These are phyloP conservation scores for Heterobasidion parviporum DNA, from an alignment of 1,284 basidiomycete species.

Conservation along the genomic window DNA sequence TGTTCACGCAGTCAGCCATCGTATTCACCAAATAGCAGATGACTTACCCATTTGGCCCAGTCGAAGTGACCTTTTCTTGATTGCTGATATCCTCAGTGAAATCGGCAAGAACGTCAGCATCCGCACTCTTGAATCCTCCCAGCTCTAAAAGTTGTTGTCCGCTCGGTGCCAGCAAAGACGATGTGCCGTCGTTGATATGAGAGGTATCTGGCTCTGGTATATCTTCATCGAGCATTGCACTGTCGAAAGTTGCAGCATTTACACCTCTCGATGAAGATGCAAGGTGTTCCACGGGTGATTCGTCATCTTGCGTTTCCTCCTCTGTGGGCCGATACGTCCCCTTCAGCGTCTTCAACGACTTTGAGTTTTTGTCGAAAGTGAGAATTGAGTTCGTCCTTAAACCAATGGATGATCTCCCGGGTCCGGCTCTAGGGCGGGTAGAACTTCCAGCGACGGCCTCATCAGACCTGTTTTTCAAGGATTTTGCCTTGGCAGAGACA, in stretches of 20 bases:
- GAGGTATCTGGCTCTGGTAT: background rate
- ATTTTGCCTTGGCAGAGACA: background rate
- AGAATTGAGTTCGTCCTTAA: slow-evolving; percentile 38
- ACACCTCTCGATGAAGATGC: slow-evolving; percentile 7
- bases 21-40: background rate
- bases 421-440: slow-evolving; percentile 32
- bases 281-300: slow-evolving; percentile 3
- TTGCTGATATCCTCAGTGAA: slow-evolving; percentile 38
- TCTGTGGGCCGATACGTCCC: slow-evolving; percentile 19
- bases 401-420: slow-evolving; percentile 35
- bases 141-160: slow-evolving; percentile 37
- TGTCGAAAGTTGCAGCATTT: slow-evolving; percentile 1
- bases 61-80: background rate
- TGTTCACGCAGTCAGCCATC: background rate
- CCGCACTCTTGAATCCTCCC: slow-evolving; percentile 31
- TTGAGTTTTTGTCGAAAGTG: slow-evolving; percentile 35
- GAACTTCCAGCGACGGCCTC: background rate
- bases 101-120: slow-evolving; percentile 35
- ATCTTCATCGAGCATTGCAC: background rate
- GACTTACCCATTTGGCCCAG: background rate
- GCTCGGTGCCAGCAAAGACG: slow-evolving; percentile 20
- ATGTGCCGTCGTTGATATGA: slow-evolving; percentile 4
- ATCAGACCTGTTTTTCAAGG: background rate
- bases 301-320: slow-evolving; percentile 2
- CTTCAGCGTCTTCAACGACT: slow-evolving; percentile 34